Evolutionary conservation across 352 stramenopile genomes (phyloP).

Genomic region (Phytophthora cryptogea): DNA sequence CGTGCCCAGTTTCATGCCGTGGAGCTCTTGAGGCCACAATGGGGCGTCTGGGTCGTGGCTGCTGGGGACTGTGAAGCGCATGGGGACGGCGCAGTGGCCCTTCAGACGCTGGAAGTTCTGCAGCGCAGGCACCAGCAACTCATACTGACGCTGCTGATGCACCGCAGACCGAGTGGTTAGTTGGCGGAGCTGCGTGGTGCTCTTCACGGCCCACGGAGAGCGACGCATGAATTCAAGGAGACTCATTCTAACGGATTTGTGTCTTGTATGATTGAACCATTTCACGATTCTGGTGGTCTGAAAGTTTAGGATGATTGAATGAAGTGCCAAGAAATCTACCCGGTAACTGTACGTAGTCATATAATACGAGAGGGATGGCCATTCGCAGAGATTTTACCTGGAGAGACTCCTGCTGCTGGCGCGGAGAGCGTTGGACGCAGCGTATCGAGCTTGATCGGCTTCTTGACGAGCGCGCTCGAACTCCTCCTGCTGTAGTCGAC

Average conservation of each 20-base stretch:
- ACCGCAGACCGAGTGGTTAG: conserved; percentile 10
- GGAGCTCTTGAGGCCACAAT: conserved; percentile 32
- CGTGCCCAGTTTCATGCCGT: conserved; percentile 48
- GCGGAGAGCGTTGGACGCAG: conserved; percentile 26
- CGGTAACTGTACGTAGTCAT: conserved; percentile 18
- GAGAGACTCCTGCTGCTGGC: conserved; percentile 35
- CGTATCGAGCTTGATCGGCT: conserved; percentile 28
- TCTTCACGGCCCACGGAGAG: not conserved
- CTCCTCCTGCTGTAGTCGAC: conserved; percentile 71
- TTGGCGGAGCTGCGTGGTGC: conserved; percentile 6
- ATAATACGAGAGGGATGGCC: conserved; percentile 12
- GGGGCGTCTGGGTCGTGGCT: not conserved
- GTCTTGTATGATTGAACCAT: conserved; percentile 20
- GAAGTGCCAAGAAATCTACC: conserved; percentile 8
- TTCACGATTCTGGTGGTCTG: conserved; percentile 9
- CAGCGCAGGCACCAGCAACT: conserved; percentile 30
- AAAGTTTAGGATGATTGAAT: not conserved
- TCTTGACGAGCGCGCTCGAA: conserved; percentile 49
- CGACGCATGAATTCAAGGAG: not conserved
- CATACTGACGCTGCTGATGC: conserved; percentile 33
- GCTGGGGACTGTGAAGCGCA: conserved; percentile 39
- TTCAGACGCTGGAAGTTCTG: conserved; percentile 32
- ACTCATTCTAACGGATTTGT: not conserved
- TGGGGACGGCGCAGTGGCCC: conserved; percentile 38
- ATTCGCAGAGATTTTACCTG: conserved; percentile 19